Percentiles rank a stretch among this genome's conserved stretches.
Conservation (phyloP, 2,329 filamentous ascomycete genomes). For the Blastomyces emzantsi region DNA sequence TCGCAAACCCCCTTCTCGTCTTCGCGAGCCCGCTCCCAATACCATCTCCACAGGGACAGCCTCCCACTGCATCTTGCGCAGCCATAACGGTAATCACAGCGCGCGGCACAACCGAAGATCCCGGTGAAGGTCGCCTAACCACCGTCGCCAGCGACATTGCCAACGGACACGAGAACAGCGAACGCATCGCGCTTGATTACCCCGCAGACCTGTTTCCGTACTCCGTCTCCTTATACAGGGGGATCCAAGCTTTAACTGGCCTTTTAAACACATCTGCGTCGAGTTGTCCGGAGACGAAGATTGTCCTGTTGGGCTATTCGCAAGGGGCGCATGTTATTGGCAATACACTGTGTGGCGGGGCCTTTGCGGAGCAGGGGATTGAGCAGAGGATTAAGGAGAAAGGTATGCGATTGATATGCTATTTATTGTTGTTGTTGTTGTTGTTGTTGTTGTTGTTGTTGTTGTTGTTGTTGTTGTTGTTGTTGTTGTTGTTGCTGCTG, state of each 20-base stretch:
- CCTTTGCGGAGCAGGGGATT: slow-evolving; percentile 13
- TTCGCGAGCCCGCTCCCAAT: neutral
- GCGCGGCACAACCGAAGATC: slow-evolving; percentile 15
- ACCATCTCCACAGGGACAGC: neutral
- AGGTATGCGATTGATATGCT: slow-evolving; percentile 13
- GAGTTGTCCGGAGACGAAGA: slow-evolving; percentile 22
- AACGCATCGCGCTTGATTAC: slow-evolving; percentile 16
- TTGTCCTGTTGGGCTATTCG: slow-evolving; percentile 26
- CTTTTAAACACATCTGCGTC: slow-evolving; percentile 14
- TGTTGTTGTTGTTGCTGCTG: no score
- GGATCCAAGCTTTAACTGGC: slow-evolving; percentile 17
- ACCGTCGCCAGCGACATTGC: slow-evolving; percentile 8
- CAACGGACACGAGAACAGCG: slow-evolving; percentile 6
- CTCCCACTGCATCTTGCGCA: neutral
- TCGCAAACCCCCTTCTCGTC: neutral
- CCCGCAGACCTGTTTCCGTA: slow-evolving; percentile 21
- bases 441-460: no score
- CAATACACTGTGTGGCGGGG: slow-evolving; percentile 24
- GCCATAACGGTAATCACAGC: slow-evolving; percentile 16
- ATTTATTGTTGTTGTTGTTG: neutral
- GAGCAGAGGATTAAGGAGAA: slow-evolving; percentile 12
- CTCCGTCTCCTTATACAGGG: slow-evolving; percentile 16
- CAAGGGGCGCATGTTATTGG: slow-evolving; percentile 26
- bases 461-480: no score
- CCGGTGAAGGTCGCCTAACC: slow-evolving; percentile 15